Conservation (phyloP, 257 asterid genomes). For the Marsdenia floribunda region DNA sequence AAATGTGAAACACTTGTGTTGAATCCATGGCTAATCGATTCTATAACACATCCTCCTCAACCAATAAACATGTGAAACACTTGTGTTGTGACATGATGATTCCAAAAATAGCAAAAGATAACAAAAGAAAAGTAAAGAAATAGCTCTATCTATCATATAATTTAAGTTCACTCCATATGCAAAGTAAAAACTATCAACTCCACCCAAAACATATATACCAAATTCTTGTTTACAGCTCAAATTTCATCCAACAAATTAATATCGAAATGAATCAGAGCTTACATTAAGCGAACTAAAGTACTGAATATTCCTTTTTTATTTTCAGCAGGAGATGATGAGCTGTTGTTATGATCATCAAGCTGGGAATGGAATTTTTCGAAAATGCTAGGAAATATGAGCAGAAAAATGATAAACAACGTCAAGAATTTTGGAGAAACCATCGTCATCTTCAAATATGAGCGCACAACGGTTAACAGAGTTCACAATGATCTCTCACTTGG, state of each 20-base stretch:
- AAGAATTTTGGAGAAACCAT: constrained; percentile 44
- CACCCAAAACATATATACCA: too few relatives aligned
- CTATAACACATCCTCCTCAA: neutral
- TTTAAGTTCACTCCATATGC: neutral
- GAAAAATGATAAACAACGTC: constrained; percentile 45
- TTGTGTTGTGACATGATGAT: too few relatives aligned
- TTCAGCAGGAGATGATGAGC: constrained; percentile 59
- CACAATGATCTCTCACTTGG: too few relatives aligned
- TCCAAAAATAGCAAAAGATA: neutral
- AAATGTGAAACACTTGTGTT: too few relatives aligned
- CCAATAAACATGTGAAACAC: neutral
- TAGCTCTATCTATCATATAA: too few relatives aligned
- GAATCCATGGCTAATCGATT: neutral
- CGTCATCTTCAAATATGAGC: neutral
- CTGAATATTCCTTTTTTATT: constrained; percentile 58
- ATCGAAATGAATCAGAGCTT: too few relatives aligned
- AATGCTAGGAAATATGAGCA: constrained; percentile 37
- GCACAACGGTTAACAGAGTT: neutral
- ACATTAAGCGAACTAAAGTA: too few relatives aligned
- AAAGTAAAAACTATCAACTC: too few relatives aligned
- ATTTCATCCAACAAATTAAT: too few relatives aligned
- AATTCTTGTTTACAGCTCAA: too few relatives aligned
- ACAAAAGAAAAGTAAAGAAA: neutral
- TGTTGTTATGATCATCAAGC: constrained; percentile 28
- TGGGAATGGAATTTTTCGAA: constrained; percentile 31